Percentiles rank a stretch among this genome's conserved stretches.
Evolutionary conservation across 2,329 filamentous ascomycete genomes (phyloP).

Genomic region (Tolypocladium tundrense): DNA sequence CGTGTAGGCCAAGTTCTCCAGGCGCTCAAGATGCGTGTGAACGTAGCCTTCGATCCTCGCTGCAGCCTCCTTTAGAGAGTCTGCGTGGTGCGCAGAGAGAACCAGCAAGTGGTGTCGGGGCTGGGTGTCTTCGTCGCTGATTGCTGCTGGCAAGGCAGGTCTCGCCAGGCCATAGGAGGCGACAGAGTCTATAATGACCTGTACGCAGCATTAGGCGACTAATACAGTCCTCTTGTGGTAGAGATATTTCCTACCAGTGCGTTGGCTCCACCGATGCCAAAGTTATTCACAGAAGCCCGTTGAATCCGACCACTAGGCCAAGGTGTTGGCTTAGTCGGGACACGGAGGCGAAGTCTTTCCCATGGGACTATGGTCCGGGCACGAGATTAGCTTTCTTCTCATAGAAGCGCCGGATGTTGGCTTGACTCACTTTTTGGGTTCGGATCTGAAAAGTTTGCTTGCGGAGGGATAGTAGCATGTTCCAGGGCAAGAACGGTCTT

Average conservation of each 20-base stretch:
- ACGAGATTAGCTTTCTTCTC: constrained; percentile 2
- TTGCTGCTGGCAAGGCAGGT: neutral
- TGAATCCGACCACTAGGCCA: constrained; percentile 25
- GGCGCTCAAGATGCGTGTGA: neutral
- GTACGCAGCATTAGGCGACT: neutral
- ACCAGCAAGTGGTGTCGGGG: neutral
- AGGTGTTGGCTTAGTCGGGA: constrained; percentile 18
- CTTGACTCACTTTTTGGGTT: constrained; percentile 12
- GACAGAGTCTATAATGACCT: neutral
- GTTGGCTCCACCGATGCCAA: constrained; percentile 32
- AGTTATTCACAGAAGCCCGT: constrained; percentile 33
- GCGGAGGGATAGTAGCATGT: constrained; percentile 12
- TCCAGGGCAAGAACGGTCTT: constrained; percentile 16
- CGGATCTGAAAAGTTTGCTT: constrained; percentile 9
- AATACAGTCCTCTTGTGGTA: too few species aligned
- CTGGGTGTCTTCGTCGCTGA: too few species aligned
- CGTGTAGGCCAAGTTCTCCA: neutral
- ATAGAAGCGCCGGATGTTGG: neutral
- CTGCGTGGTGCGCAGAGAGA: neutral
- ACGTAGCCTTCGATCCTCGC: constrained; percentile 1
- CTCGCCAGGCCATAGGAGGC: neutral
- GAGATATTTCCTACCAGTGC: constrained; percentile 23
- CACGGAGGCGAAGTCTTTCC: neutral
- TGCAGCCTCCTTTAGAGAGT: constrained; percentile 11
- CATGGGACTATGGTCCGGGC: neutral